Conservation (phyloP, 2,329 filamentous ascomycete species). For the Sordariomycetes sp. region DNA sequence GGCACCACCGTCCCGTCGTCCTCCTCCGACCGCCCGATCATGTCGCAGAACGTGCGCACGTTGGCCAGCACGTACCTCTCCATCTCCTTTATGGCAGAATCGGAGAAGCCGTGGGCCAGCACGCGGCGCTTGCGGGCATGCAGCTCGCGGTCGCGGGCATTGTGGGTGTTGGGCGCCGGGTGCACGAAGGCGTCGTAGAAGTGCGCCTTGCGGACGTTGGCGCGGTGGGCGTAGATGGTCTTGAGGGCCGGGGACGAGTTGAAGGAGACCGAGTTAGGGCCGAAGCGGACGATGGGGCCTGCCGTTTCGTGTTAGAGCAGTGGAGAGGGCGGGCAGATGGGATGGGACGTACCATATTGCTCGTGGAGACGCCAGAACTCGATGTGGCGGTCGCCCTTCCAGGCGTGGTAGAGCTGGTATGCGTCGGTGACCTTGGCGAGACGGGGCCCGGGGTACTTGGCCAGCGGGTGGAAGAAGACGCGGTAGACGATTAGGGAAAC, state of each 20-base stretch:
- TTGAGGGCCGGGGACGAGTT: constrained; percentile 61
- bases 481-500: constrained; percentile 39
- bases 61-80: constrained; percentile 57
- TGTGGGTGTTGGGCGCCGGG: constrained; percentile 63
- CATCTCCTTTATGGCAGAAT: constrained; percentile 55
- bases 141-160: constrained; percentile 54
- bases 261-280: constrained; percentile 67
- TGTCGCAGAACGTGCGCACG: constrained; percentile 54
- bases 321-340: neutral
- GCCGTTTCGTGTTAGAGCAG: neutral
- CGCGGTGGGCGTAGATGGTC: constrained; percentile 53
- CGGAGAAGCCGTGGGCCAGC: constrained; percentile 61
- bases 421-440: constrained; percentile 53
- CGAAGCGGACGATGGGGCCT: constrained; percentile 64
- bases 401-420: constrained; percentile 62
- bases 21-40: constrained; percentile 31
- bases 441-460: constrained; percentile 54
- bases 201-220: constrained; percentile 56
- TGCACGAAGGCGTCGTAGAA: constrained; percentile 68
- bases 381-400: constrained; percentile 63
- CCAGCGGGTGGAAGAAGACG: constrained; percentile 52
- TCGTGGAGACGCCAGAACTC: constrained; percentile 62
- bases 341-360: constrained; percentile 45
- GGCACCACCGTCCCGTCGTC: constrained; percentile 13
- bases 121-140: constrained; percentile 64